phyloP scores from a whole-genome alignment of 1,284 basidiomycete genomes.

The Leccinum griseonigrum region DNA sequence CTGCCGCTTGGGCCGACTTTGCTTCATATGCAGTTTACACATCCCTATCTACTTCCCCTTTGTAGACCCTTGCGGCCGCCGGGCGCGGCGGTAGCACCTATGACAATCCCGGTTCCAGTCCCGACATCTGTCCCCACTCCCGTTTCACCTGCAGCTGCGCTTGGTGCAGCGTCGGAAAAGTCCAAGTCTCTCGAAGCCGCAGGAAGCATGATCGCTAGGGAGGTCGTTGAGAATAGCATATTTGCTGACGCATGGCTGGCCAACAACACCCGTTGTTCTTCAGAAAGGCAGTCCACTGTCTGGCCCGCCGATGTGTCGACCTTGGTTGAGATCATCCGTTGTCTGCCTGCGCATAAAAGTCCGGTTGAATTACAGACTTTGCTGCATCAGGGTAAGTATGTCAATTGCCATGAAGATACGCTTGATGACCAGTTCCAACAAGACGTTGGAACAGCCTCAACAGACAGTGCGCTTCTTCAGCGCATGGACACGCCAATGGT shows the following conservation, averaged over 20 bases:
- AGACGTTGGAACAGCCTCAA: slow-evolving; percentile 1
- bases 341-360: slow-evolving; percentile 27
- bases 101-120: slow-evolving; percentile 38
- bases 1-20: slow-evolving; percentile 65
- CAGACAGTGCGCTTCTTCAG: slow-evolving; percentile 28
- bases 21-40: slow-evolving; percentile 63
- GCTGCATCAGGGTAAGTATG: slow-evolving; percentile 39
- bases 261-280: slow-evolving; percentile 33
- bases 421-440: slow-evolving; percentile 1
- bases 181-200: slow-evolving; percentile 64
- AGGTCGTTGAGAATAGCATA: slow-evolving; percentile 64
- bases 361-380: slow-evolving; percentile 33
- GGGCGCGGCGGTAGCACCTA: slow-evolving; percentile 44
- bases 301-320: slow-evolving; percentile 56
- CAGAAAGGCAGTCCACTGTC: slow-evolving; percentile 34
- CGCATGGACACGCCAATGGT: slow-evolving; percentile 55
- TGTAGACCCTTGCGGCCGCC: slow-evolving; percentile 57
- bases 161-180: slow-evolving; percentile 59
- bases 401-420: not conserved
- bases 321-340: slow-evolving; percentile 36
- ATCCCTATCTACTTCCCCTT: slow-evolving; percentile 55
- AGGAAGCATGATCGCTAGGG: slow-evolving; percentile 55
- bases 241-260: slow-evolving; percentile 69
- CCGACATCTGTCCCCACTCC: slow-evolving; percentile 69
- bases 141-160: slow-evolving; percentile 68